These are phyloP conservation scores for Mycena leptocephala DNA, from an alignment of 768 basidiomycete genomes.

Conservation along the genomic window DNA sequence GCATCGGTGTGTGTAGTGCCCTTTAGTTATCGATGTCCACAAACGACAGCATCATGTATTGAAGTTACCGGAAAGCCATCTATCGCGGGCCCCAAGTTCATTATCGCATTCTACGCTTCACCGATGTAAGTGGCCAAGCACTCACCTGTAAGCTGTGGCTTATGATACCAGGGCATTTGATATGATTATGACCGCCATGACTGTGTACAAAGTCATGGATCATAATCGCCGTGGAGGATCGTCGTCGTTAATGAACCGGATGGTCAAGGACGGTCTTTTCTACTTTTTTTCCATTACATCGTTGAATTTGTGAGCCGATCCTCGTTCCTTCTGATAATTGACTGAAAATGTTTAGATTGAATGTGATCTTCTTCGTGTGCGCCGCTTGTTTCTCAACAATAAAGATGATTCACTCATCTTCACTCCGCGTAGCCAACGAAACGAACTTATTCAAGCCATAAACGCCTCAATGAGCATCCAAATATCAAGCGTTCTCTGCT, in stretches of 20 bases:
- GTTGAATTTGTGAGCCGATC: slow-evolving; percentile 27
- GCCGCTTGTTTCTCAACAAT: neutral
- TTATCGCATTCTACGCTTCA: slow-evolving; percentile 36
- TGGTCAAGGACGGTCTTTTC: slow-evolving; percentile 33
- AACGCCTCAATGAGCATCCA: slow-evolving; percentile 38
- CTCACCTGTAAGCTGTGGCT: neutral
- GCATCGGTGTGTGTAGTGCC: slow-evolving; percentile 16
- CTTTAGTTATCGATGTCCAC: neutral
- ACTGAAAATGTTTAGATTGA: slow-evolving; percentile 14
- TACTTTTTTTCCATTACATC: slow-evolving; percentile 36
- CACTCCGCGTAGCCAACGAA: slow-evolving; percentile 3
- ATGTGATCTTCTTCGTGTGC: slow-evolving; percentile 36
- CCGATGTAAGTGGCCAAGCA: slow-evolving; percentile 20
- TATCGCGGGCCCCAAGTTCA: slow-evolving; percentile 37
- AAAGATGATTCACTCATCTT: neutral
- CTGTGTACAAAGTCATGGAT: slow-evolving; percentile 20
- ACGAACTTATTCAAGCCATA: slow-evolving; percentile 32
- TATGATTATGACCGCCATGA: slow-evolving; percentile 34
- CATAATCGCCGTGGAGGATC: slow-evolving; percentile 19
- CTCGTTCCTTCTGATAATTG: neutral
- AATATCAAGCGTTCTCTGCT: slow-evolving; percentile 35
- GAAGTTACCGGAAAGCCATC: slow-evolving; percentile 34
- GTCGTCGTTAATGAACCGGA: slow-evolving; percentile 31
- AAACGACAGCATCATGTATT: neutral
- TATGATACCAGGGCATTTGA: slow-evolving; percentile 25